phyloP scores from a whole-genome alignment of 2,329 filamentous ascomycete genomes.

The Diaporthe ilicicola region DNA sequence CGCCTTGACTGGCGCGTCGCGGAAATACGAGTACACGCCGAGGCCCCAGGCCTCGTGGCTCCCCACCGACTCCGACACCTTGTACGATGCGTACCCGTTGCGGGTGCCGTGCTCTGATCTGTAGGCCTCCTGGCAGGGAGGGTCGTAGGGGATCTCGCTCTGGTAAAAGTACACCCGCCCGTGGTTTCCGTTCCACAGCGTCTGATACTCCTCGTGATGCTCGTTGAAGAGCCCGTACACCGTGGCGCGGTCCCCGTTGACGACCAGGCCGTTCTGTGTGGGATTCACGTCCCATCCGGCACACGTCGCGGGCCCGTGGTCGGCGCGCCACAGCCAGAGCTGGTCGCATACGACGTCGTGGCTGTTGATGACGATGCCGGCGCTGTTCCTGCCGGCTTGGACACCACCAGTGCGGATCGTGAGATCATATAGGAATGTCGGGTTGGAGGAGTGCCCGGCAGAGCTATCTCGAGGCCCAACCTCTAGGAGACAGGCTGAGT shows the following conservation, averaged over 20 bases:
- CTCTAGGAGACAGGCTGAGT: conserved; percentile 41
- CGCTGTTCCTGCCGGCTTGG: conserved; percentile 39
- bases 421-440: conserved; percentile 44
- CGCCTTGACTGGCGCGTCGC: conserved; percentile 43
- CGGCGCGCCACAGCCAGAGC: conserved; percentile 45
- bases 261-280: conserved; percentile 42
- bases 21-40: conserved; percentile 46
- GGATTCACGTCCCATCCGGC: conserved; percentile 43
- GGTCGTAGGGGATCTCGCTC: conserved; percentile 46
- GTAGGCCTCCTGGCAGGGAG: conserved; percentile 42
- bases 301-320: conserved; percentile 40
- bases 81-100: conserved; percentile 46
- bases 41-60: conserved; percentile 45
- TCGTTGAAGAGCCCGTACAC: conserved; percentile 46
- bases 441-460: conserved; percentile 39
- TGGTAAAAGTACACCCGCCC: conserved; percentile 46
- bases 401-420: conserved; percentile 43
- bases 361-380: conserved; percentile 43
- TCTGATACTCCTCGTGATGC: conserved; percentile 45
- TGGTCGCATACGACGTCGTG: conserved; percentile 43
- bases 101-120: conserved; percentile 36
- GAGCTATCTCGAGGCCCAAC: conserved; percentile 39
- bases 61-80: conserved; percentile 41
- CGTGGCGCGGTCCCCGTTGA: conserved; percentile 43
- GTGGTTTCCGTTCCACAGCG: conserved; percentile 43